Percentiles rank a stretch among this genome's conserved stretches.
phyloP scores from a whole-genome alignment of 75 land plant species.

The Pinus albicaulis region DNA sequence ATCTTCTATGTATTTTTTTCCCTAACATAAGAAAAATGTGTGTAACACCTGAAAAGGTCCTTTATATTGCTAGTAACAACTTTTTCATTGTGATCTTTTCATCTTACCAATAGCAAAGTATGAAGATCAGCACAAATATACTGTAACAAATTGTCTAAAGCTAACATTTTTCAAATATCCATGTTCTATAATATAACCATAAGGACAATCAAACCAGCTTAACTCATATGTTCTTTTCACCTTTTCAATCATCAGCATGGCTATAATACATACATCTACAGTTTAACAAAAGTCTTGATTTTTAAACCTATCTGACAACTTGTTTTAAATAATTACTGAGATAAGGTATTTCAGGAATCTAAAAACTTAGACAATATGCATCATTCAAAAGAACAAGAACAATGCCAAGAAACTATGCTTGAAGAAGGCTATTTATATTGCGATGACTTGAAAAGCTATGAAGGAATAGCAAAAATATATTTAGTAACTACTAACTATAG shows the following conservation, averaged over 20 bases:
- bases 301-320: too few species aligned
- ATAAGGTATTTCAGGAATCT: too few species aligned
- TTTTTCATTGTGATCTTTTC: neutral
- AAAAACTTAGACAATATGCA: too few species aligned
- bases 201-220: neutral
- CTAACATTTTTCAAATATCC: neutral
- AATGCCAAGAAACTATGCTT: too few species aligned
- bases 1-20: neutral
- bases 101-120: neutral
- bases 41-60: neutral
- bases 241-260: neutral
- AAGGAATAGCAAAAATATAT: too few species aligned
- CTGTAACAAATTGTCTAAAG: neutral
- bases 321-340: too few species aligned
- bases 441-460: too few species aligned
- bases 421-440: too few species aligned
- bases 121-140: neutral
- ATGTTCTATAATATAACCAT: neutral
- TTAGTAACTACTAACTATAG: too few species aligned
- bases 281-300: too few species aligned
- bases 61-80: neutral
- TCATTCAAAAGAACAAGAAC: too few species aligned
- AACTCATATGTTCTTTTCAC: neutral
- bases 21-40: neutral
- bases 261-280: too few species aligned